phyloP scores from a whole-genome alignment of 148 eudicot genomes.

The Rhododendron griersonianum region DNA sequence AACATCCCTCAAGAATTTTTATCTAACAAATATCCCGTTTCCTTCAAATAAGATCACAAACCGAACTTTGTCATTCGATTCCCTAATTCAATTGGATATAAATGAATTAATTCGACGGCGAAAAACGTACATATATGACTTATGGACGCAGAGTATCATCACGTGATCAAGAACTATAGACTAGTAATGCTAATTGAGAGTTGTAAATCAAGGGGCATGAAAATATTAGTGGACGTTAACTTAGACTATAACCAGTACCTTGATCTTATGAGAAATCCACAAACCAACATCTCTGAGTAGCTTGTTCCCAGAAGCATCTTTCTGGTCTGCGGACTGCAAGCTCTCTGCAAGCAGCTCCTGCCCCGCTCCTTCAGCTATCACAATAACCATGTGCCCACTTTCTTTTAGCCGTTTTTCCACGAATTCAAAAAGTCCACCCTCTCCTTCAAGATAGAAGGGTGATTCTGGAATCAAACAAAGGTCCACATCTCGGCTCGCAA shows the following conservation, averaged over 20 bases:
- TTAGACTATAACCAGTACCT: constrained; percentile 36
- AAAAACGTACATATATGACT: neutral
- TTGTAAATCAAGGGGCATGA: neutral
- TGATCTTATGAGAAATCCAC: constrained; percentile 80
- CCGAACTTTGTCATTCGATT: neutral
- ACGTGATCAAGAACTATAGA: neutral
- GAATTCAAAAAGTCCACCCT: constrained; percentile 82
- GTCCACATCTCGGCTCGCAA: constrained; percentile 97
- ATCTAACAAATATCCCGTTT: neutral
- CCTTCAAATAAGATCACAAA: neutral
- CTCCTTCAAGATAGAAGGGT: constrained; percentile 82
- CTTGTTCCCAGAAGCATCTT: constrained; percentile 93
- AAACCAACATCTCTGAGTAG: constrained; percentile 79
- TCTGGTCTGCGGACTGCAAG: constrained; percentile 28
- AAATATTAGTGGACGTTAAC: neutral
- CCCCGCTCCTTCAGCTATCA: constrained; percentile 98
- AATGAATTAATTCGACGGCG: neutral
- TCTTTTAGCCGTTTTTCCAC: constrained; percentile 79
- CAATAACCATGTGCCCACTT: constrained; percentile 94
- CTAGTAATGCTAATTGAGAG: neutral
- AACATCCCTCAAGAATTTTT: neutral
- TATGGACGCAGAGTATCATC: neutral
- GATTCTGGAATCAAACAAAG: constrained; percentile 97
- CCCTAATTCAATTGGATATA: neutral
- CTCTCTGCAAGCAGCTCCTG: constrained; percentile 73